Percentiles rank a stretch among this genome's conserved stretches.
These are phyloP conservation scores for Dissophora globulifera DNA, from an alignment of 192 early-diverging fungal genomes.

Conservation along the genomic window DNA sequence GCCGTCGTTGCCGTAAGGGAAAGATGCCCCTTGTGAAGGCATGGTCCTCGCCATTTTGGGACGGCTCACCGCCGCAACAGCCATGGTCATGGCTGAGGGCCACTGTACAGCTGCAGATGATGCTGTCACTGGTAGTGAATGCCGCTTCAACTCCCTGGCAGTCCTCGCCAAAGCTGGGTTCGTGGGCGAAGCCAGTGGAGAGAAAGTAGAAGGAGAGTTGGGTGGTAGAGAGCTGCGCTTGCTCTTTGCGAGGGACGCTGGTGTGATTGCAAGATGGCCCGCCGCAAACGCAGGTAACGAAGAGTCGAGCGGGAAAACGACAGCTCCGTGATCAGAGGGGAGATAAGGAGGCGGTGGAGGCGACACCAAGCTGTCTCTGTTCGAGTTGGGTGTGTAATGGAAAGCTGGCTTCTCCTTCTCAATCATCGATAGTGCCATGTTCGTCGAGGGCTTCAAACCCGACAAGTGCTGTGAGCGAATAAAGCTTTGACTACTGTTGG, in stretches of 20 bases:
- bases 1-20: not conserved
- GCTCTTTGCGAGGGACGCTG: not conserved
- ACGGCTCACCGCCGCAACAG: not conserved
- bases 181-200: not conserved
- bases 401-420: conserved; percentile 29
- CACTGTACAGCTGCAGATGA: conserved; percentile 22
- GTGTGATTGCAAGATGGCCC: too few relatives aligned
- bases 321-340: conserved; percentile 31
- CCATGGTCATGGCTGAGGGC: conserved; percentile 29
- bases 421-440: conserved; percentile 26
- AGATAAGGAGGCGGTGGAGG: conserved; percentile 47
- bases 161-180: conserved; percentile 2
- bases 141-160: conserved; percentile 27
- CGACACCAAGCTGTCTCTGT: conserved; percentile 15
- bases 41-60: conserved; percentile 23
- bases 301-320: not conserved
- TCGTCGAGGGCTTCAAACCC: conserved; percentile 18
- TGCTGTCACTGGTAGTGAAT: conserved; percentile 21
- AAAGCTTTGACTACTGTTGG: conserved; percentile 11
- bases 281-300: not conserved
- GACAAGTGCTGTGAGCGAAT: conserved; percentile 2
- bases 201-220: not conserved
- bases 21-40: conserved; percentile 22
- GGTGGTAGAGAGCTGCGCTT: conserved; percentile 25
- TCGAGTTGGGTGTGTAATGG: conserved; percentile 4